These are phyloP conservation scores for Fusarium annulatum DNA, from an alignment of 2,329 filamentous ascomycete genomes.

Conservation along the genomic window DNA sequence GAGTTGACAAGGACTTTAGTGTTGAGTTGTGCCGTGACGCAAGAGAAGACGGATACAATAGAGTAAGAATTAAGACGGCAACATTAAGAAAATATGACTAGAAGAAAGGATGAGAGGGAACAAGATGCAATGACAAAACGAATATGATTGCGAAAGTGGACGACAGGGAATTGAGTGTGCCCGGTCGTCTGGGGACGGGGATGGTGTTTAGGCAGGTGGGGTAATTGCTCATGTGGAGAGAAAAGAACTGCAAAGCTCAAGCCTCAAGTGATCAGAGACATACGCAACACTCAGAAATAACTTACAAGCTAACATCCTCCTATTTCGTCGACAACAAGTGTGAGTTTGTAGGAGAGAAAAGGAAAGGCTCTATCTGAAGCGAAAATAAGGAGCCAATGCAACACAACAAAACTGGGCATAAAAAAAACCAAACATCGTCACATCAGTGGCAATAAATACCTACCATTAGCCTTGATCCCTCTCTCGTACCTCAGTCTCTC, in stretches of 20 bases:
- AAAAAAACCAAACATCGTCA: constrained; percentile 22
- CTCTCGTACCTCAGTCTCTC: constrained; percentile 3
- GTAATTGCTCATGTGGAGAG: constrained; percentile 35
- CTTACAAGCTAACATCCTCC: not conserved
- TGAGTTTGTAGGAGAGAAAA: not conserved
- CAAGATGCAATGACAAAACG: constrained; percentile 10
- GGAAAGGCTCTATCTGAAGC: not conserved
- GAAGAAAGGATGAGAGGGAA: not conserved
- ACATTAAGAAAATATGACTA: not conserved
- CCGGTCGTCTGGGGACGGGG: constrained; percentile 28
- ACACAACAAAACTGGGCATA: constrained; percentile 28
- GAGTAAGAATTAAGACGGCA: not conserved
- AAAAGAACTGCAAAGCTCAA: constrained; percentile 34
- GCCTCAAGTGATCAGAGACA: constrained; percentile 31
- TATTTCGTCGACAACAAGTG: not conserved
- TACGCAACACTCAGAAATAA: not conserved
- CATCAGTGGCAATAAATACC: constrained; percentile 33
- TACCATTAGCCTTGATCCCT: constrained; percentile 36
- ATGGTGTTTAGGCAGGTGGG: constrained; percentile 37
- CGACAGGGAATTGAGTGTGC: constrained; percentile 10
- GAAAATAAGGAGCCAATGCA: not conserved
- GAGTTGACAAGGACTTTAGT: not conserved
- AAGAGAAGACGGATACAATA: not conserved
- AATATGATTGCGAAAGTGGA: constrained; percentile 11
- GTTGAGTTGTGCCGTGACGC: not conserved